phyloP scores from a whole-genome alignment of 2,329 filamentous ascomycete species.

The Hymenoscyphus repandus region DNA sequence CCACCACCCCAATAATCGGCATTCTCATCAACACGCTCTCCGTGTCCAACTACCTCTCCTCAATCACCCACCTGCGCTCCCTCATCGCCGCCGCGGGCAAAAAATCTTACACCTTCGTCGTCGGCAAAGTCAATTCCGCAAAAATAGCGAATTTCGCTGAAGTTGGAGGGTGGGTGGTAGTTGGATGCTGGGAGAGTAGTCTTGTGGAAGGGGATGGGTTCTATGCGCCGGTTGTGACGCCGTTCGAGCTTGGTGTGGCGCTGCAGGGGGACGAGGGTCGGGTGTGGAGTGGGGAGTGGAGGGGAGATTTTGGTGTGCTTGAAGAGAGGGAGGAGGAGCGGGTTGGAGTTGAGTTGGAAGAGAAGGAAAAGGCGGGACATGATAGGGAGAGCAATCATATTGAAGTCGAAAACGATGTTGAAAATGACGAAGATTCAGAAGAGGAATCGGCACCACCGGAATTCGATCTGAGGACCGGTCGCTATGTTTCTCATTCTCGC shows the following conservation, averaged over 20 bases:
- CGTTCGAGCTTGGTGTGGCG: constrained; percentile 81
- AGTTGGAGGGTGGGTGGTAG: constrained; percentile 92
- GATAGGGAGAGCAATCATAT: constrained; percentile 7
- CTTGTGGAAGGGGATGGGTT: constrained; percentile 85
- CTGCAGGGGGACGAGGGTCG: constrained; percentile 69
- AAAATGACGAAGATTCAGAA: constrained; percentile 40
- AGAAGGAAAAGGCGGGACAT: constrained; percentile 8
- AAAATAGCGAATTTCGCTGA: constrained; percentile 97
- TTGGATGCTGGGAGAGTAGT: constrained; percentile 97
- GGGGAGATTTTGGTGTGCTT: constrained; percentile 74
- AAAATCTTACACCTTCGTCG: constrained; percentile 93
- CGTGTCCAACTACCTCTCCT: constrained; percentile 82
- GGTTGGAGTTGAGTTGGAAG: constrained; percentile 22
- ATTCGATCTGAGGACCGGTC: constrained; percentile 86
- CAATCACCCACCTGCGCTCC: constrained; percentile 66
- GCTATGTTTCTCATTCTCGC: constrained; percentile 71
- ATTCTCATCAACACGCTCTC: constrained; percentile 95
- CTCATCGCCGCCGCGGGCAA: constrained; percentile 78
- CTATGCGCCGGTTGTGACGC: constrained; percentile 87
- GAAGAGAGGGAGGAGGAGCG: constrained; percentile 8
- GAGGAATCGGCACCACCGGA: constrained; percentile 78
- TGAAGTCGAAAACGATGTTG: constrained; percentile 16
- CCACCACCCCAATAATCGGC: constrained; percentile 78
- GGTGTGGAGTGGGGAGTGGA: constrained; percentile 85
- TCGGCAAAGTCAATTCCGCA: constrained; percentile 91